Evolutionary conservation across 345 rosid species (phyloP).

Genomic region (Sisymbrium altissimum): DNA sequence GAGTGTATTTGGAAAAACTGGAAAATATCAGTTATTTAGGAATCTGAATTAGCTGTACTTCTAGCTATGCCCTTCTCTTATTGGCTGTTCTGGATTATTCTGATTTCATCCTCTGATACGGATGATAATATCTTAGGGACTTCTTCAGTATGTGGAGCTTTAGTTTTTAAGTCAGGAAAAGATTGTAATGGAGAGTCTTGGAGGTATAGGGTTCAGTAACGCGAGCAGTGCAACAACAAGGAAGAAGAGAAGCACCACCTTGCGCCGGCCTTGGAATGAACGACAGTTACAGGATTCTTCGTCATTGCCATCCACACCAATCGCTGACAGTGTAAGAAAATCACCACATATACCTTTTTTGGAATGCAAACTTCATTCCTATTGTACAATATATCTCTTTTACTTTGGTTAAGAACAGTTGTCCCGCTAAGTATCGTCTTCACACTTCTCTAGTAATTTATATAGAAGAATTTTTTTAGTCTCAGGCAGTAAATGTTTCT

Average conservation of each 20-base stretch:
- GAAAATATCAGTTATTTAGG: background rate
- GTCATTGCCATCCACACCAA: constrained; percentile 66
- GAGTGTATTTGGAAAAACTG: background rate
- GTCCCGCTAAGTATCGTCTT: background rate
- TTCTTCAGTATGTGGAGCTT: background rate
- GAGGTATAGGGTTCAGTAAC: constrained; percentile 50
- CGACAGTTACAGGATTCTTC: constrained; percentile 52
- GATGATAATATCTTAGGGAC: background rate
- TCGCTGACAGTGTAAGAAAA: constrained; percentile 56
- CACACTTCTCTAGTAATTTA: background rate
- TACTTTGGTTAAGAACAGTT: background rate
- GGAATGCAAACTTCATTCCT: background rate
- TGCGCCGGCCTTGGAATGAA: constrained; percentile 71
- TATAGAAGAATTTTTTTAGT: background rate
- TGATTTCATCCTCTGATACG: background rate
- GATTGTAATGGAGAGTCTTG: constrained; percentile 52
- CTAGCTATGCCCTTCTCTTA: background rate
- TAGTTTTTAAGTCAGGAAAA: background rate
- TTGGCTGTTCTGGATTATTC: background rate
- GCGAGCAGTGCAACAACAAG: constrained; percentile 52
- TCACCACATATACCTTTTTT: background rate
- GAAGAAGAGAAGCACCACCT: constrained; percentile 62
- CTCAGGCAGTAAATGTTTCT: background rate
- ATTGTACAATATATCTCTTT: background rate
- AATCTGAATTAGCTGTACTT: background rate